Evolutionary conservation across 2,329 filamentous ascomycete genomes (phyloP).

Genomic region (Aspergillus alliaceus): DNA sequence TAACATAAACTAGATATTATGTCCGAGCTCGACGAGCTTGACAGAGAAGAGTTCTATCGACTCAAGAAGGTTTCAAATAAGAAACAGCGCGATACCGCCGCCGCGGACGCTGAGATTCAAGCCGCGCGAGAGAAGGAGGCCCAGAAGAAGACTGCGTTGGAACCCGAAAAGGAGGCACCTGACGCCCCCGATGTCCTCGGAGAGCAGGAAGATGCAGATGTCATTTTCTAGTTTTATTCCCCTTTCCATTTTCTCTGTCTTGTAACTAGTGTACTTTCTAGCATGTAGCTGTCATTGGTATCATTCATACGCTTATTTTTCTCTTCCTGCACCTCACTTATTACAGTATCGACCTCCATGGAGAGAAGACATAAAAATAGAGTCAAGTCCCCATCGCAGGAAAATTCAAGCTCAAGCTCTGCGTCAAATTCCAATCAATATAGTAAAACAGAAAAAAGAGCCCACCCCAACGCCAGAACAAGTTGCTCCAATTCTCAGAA

Average conservation of each 20-base stretch:
- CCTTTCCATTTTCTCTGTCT: constrained; percentile 6
- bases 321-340: not conserved
- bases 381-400: not conserved
- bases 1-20: constrained; percentile 70
- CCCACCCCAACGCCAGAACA: constrained; percentile 32
- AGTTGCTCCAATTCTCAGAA: constrained; percentile 15
- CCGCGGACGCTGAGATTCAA: constrained; percentile 72
- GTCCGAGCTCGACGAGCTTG: constrained; percentile 94
- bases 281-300: constrained; percentile 18
- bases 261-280: constrained; percentile 23
- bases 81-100: constrained; percentile 75
- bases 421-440: constrained; percentile 4
- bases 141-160: not conserved
- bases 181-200: constrained; percentile 66
- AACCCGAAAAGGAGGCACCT: constrained; percentile 53
- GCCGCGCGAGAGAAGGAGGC: constrained; percentile 42
- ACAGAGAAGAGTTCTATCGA: constrained; percentile 96
- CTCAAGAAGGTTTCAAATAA: constrained; percentile 92
- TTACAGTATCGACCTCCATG: not conserved
- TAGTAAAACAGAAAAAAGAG: constrained; percentile 8
- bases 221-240: constrained; percentile 67
- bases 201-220: constrained; percentile 76
- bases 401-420: not conserved
- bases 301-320: constrained; percentile 9
- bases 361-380: not conserved